These are phyloP conservation scores for Komagataella ulmi DNA, from an alignment of 805 yeast genomes.

Conservation along the genomic window DNA sequence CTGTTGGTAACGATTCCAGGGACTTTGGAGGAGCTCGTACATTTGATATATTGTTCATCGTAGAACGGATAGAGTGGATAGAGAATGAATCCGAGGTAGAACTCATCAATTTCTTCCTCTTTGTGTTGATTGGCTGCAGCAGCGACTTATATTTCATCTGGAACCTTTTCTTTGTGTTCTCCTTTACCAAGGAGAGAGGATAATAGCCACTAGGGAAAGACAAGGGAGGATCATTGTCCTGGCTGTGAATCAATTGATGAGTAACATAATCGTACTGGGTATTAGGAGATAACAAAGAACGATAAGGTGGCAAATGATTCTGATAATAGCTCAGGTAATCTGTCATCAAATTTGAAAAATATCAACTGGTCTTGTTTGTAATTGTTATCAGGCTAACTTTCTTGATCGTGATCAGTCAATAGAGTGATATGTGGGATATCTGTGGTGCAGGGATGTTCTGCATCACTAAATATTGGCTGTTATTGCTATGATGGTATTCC, in stretches of 20 bases:
- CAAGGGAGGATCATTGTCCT: conserved; percentile 5
- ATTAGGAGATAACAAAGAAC: conserved; percentile 35
- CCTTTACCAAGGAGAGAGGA: conserved; percentile 15
- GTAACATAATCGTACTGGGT: conserved; percentile 36
- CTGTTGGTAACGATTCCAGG: conserved; percentile 25
- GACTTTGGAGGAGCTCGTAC: not conserved
- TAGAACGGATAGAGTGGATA: conserved; percentile 21
- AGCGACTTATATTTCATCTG: conserved; percentile 36
- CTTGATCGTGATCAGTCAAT: not conserved
- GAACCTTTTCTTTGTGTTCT: conserved; percentile 8
- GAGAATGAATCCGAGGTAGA: conserved; percentile 31
- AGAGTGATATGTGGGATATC: not conserved
- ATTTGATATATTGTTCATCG: conserved; percentile 4
- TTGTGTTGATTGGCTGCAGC: conserved; percentile 18
- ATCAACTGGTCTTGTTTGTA: not conserved
- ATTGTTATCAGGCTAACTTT: not conserved
- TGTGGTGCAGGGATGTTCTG: not conserved
- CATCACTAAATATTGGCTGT: not conserved
- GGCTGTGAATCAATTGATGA: conserved; percentile 22
- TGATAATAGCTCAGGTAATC: conserved; percentile 1
- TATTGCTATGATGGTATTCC: no score
- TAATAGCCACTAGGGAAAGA: conserved; percentile 18
- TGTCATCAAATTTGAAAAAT: not conserved
- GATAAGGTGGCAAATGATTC: conserved; percentile 33
- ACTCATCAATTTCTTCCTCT: conserved; percentile 14